Conservation (phyloP, 1,284 basidiomycete genomes). For the Ganoderma resinaceum region DNA sequence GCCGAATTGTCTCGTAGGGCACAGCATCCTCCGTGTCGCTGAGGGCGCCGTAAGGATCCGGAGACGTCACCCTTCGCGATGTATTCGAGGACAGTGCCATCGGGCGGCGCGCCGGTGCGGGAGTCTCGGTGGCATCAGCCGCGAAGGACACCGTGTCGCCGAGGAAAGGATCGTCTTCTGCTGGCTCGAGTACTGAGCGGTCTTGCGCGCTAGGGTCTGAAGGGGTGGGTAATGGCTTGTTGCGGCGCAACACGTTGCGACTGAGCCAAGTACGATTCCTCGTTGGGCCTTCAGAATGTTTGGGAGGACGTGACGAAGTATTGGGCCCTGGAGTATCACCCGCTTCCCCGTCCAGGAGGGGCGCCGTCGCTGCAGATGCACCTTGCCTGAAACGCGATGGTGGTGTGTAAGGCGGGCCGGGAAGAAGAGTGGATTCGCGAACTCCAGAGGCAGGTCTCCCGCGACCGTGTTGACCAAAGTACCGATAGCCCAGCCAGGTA, state of each 20-base stretch:
- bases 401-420: slow-evolving; percentile 49
- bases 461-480: slow-evolving; percentile 21
- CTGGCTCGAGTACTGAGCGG: not conserved
- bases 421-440: slow-evolving; percentile 34
- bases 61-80: slow-evolving; percentile 20
- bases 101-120: slow-evolving; percentile 2
- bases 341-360: slow-evolving; percentile 4
- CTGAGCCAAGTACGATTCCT: slow-evolving; percentile 19
- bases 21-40: slow-evolving; percentile 33
- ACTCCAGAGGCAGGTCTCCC: slow-evolving; percentile 6
- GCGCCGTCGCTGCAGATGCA: not conserved
- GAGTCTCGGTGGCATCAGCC: slow-evolving; percentile 11
- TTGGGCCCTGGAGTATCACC: not conserved
- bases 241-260: slow-evolving; percentile 23
- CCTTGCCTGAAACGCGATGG: slow-evolving; percentile 25
- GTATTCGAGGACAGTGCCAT: slow-evolving; percentile 9
- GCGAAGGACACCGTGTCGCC: slow-evolving; percentile 10
- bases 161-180: slow-evolving; percentile 39
- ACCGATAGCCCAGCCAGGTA: slow-evolving; percentile 37
- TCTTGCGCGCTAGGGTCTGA: not conserved
- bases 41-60: slow-evolving; percentile 28
- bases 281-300: too few relatives aligned
- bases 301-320: not conserved
- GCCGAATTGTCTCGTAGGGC: slow-evolving; percentile 38
- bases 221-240: slow-evolving; percentile 9